Base-by-base conservation (phyloP, 306 rosid species). In the Castanopsis chinensis region DNA sequence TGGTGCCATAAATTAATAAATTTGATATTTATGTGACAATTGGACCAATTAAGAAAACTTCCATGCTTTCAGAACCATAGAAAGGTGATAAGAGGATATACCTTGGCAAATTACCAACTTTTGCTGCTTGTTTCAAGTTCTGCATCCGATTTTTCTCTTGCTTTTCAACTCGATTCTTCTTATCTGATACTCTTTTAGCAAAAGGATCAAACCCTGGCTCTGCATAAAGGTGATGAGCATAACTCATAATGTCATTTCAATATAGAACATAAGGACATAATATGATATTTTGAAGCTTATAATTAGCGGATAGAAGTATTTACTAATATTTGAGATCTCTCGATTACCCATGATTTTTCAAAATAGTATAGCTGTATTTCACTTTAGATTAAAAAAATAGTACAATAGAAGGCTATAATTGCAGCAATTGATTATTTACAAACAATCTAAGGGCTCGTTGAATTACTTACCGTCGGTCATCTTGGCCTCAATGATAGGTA, bases 401-500 rank as follows among this genome's bases (percentile, higher is more conserved):
- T 25, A 25, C 8, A 72, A n/a, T 33, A 67, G n/a, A 63, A 63
- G 2, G 65, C 55, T 32, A 41, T 7, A 13, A 43, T 70, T 71
- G 58, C 23, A 76, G 58, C 14, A 59, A 32, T 18, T 23, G 69
- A 45, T 60, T 45, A 51, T 63, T 41, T 21, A 27, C 5, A 20
- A 57, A 3, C 28, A 70, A 78, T 41, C 54, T 25, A n/a, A 52
- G 23, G 19, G n/a, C n/a, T 12, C 37, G 56, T 33, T 59, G 23
- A 59, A 73, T 73, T 12, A 54, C 3, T 87, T 93, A 95, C 99
- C 98, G 69, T 93, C 98, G 65, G 90, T 93, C 49, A 79, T 64
- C 86, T 95, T 95, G 20, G 97, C 99, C 87, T 91, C 98, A 43
- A 93, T 93, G 71, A 95, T 93, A 65, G 99, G 99, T 15, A 93